Evolutionary conservation across 2,329 filamentous ascomycete genomes (phyloP), one percentile per base, ranked within the genome.

Genomic region (Claviceps paspali): DNA sequence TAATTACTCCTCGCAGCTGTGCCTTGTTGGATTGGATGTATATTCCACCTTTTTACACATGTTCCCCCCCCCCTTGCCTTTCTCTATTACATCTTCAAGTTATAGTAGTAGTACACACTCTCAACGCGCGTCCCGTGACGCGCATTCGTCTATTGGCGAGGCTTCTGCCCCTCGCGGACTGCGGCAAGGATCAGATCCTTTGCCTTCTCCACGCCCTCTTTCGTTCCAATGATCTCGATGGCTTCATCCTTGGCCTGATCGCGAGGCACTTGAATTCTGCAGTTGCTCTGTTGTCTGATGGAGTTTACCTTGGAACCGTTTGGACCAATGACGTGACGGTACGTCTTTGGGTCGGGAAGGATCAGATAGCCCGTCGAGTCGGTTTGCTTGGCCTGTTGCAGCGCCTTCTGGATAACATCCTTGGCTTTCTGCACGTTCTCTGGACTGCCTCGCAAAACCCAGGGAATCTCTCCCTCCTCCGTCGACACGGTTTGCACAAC

Each of bases 211-310:
- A 93, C 76, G 10, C 83, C 85, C 12, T 85, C 81, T 52, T 73
- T 73, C 38, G 70, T 73, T 28, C 91, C 91, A 26, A 80, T 68
- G 50, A 98, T 82, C 64, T 94, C 85, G 54, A 98, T 95, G 4
- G 88, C 84, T 59, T 95, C 87, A 34, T 72, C 69, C 45, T 63
- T 65, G 32, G 64, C 65, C 58, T 92, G 82, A 51, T 84, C 79
- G 47, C 83, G 78, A 17, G 91, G 91, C 29, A 98, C 88, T 46
- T 87, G 86, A 55, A 98, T 92, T 62, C 82, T 86, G 61, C 87
- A 95, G 38, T 82, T 83, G 36, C 86, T 95, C 65, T 91, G 77
- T 64, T 84, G 85, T 48, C 91, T 78, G 55, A 98, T 95, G 29
- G 76, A 66, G 61, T 95, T 95, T 57, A 98, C 92, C 60, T 88